Base-by-base conservation (phyloP, 805 yeast genomes). In the Sugiyamaella marilandica region DNA sequence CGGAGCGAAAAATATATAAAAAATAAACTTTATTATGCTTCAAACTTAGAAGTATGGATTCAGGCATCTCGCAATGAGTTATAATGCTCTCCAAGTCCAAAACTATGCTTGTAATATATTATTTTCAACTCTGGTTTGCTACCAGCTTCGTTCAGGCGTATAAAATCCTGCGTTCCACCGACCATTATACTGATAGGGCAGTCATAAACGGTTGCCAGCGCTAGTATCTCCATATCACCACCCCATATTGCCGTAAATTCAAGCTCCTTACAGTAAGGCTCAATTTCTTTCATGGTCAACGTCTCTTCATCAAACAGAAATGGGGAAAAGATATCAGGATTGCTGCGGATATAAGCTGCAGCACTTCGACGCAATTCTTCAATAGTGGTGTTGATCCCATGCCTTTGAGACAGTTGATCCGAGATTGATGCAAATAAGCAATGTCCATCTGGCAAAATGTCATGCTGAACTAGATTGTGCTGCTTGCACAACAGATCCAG, bases 1-100 rank as follows among this genome's bases (percentile, higher is more conserved):
- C n/a, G n/a, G n/a, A n/a, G n/a, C n/a, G n/a, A n/a, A n/a, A n/a
- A n/a, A n/a, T n/a, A n/a, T n/a, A n/a, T 13, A 32, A 13, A 32
- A 10, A 32, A 32, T 32, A 32, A 32, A 10, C 11, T 13, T 13
- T 13, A 32, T 32, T 32, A 32, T 32, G 13, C 35, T 10, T 32
- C n/a, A n/a, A n/a, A n/a, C n/a, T n/a, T n/a, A n/a, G n/a, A n/a
- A n/a, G n/a, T n/a, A n/a, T n/a, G n/a, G n/a, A n/a, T n/a, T 34
- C 35, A 49, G 9, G 52, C 57, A 44, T 64, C 67, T 18, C 71
- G 54, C 35, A 85, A 65, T 1, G 97, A 88, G 66, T 92, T 92
- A 69, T 92, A 92, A 71, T 92, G 99, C 70, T 91, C 98, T 26
- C 99, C 99, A 21, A 92, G 76, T 0, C 97, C 94, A 66, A 81